These are phyloP conservation scores for Podila epigama DNA, from an alignment of 192 early-diverging fungal species.

Conservation along the genomic window DNA sequence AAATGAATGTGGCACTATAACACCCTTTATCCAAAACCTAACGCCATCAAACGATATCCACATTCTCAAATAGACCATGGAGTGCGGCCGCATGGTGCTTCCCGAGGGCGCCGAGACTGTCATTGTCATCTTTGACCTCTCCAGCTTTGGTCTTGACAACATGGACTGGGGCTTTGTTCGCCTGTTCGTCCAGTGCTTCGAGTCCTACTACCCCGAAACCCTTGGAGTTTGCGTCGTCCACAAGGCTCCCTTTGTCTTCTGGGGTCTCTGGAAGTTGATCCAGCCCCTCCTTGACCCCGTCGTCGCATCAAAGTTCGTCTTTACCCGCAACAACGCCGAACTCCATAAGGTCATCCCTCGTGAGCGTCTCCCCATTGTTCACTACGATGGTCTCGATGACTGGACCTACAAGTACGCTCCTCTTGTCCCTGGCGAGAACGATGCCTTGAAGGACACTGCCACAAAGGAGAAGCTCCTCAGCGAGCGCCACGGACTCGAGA, in stretches of 20 bases:
- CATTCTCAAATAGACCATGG: conserved; percentile 60
- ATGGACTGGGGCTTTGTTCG: conserved; percentile 69
- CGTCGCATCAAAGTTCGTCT: conserved; percentile 86
- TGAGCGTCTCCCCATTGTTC: conserved; percentile 65
- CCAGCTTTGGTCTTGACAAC: conserved; percentile 77
- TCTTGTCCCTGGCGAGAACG: conserved; percentile 31
- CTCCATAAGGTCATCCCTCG: conserved; percentile 70
- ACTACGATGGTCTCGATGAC: conserved; percentile 65
- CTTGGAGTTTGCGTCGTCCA: conserved; percentile 85
- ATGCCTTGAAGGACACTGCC: conserved; percentile 50
- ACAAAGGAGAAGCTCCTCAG: conserved; percentile 41
- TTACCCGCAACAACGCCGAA: conserved; percentile 70
- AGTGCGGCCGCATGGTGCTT: conserved; percentile 67
- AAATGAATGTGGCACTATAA: no score
- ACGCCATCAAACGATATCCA: not conserved
- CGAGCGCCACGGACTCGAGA: conserved; percentile 43
- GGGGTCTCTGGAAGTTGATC: conserved; percentile 85
- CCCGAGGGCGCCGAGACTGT: conserved; percentile 67
- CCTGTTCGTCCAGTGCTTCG: conserved; percentile 81
- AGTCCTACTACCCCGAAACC: conserved; percentile 92
- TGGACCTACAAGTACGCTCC: conserved; percentile 64
- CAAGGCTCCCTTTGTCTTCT: conserved; percentile 91
- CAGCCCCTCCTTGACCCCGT: conserved; percentile 89
- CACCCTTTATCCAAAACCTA: not conserved
- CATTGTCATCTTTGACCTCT: conserved; percentile 82